Evolutionary conservation across 169 alveolate genomes (phyloP), one percentile per base, ranked within the genome.

Genomic region (Pseudocohnilembus persalinus): DNA sequence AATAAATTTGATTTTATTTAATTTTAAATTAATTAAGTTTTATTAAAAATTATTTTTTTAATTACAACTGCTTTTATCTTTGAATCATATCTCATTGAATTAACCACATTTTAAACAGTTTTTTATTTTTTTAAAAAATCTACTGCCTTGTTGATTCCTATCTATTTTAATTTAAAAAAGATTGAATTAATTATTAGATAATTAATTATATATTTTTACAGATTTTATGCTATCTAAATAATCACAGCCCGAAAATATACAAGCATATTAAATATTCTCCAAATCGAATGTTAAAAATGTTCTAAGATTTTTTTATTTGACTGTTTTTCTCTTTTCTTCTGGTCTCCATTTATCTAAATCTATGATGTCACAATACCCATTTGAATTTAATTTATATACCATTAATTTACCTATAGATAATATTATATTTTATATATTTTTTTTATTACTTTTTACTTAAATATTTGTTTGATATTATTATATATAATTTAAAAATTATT

Each of bases 341-440:
- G 73, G 83, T 79, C 81, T 35, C 28, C 83, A 49, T 31, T 83
- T 63, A 31, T 82, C 80, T 79, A 77, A 75, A 49, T 87, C 63
- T 34, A 93, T 82, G 11, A 83, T 90, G 75, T 87, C 68, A 64
- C 95, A 91, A 15, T 28, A 31, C 25, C 96, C 96, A 1, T 75
- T 83, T 31, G 82, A 78, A 81, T 90, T 92, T 63, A 94, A 87
- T 90, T 95, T 95, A 63, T 90, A 93, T 32, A 96, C 83, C 72
- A 95, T 86, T 68, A 80, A 80, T 35, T 91, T 90, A 84, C 99
- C 96, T 30, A 99, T 99, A 90, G 95, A 97, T 24, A 96, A 99
- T 84, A 98, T 81, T 89, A 98, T 94, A 89, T 98, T 99, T 83
- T 99, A 96, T 88, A 98, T 99, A 90, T 97, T 99, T 32, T 98